A percentile compares a stretch with the other conserved stretches of the same genome.
Evolutionary conservation across 1,284 basidiomycete genomes (phyloP).

Genomic region (Pulveroboletus sp.): DNA sequence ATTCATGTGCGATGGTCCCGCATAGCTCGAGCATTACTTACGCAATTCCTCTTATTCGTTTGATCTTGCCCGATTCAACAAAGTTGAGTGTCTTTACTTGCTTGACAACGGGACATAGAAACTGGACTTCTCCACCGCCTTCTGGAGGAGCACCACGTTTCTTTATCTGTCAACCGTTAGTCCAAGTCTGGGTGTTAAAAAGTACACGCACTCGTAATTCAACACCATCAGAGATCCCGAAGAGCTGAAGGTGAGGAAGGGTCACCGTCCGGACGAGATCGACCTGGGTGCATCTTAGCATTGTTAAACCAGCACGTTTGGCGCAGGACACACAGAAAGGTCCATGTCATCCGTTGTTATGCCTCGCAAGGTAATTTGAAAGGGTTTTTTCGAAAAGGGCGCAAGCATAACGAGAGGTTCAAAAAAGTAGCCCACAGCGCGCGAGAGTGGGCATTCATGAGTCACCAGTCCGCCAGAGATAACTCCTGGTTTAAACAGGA

Average conservation of each 20-base stretch:
- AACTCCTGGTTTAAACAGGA: slow-evolving; percentile 90
- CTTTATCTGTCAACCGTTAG: slow-evolving; percentile 64
- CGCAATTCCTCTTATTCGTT: slow-evolving; percentile 95
- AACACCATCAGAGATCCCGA: slow-evolving; percentile 84
- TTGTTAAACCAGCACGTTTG: background rate
- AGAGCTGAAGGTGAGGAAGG: slow-evolving; percentile 87
- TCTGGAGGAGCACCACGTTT: slow-evolving; percentile 89
- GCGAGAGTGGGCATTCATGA: slow-evolving; percentile 87
- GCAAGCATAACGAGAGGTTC: slow-evolving; percentile 90
- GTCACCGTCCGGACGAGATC: slow-evolving; percentile 93
- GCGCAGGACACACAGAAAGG: slow-evolving; percentile 66
- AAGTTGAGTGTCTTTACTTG: slow-evolving; percentile 92
- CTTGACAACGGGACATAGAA: slow-evolving; percentile 90
- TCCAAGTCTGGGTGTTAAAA: slow-evolving; percentile 8
- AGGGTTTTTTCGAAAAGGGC: slow-evolving; percentile 89
- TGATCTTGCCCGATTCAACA: slow-evolving; percentile 86
- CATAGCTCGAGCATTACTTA: slow-evolving; percentile 45
- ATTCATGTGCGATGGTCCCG: slow-evolving; percentile 7
- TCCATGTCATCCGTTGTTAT: slow-evolving; percentile 91
- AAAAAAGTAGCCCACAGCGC: slow-evolving; percentile 92
- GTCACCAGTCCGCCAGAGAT: slow-evolving; percentile 81
- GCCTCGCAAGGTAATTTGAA: slow-evolving; percentile 82
- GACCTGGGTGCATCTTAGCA: slow-evolving; percentile 45
- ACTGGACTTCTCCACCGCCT: slow-evolving; percentile 93
- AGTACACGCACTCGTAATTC: slow-evolving; percentile 68